A percentile compares a stretch with the other conserved stretches of the same genome.
These are phyloP conservation scores for Zoysia matrella DNA, from an alignment of 202 grass and related monocot species.

Conservation along the genomic window DNA sequence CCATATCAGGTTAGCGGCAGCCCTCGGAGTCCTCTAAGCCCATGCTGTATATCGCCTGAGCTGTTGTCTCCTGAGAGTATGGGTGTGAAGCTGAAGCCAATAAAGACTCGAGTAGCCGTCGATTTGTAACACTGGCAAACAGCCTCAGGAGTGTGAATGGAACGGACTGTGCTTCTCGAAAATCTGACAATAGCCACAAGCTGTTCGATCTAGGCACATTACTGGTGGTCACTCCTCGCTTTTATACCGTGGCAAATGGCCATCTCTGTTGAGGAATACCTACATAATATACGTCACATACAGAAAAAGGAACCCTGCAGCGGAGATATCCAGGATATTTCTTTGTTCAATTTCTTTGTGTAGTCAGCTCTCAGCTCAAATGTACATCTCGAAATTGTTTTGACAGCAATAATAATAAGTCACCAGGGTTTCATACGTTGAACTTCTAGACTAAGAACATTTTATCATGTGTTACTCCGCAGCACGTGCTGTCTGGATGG, in stretches of 20 bases:
- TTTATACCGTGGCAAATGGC: background rate
- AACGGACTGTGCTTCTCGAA: background rate
- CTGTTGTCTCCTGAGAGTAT: constrained; percentile 90
- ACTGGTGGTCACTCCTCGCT: background rate
- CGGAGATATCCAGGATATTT: background rate
- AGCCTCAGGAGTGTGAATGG: constrained; percentile 3
- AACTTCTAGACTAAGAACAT: background rate
- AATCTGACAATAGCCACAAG: background rate
- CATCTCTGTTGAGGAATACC: constrained; percentile 12
- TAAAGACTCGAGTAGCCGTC: constrained; percentile 64
- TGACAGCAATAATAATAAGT: constrained; percentile 31
- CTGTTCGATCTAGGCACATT: background rate
- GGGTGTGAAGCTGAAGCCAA: constrained; percentile 88
- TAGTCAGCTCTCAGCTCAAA: constrained; percentile 33
- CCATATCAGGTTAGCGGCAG: constrained; percentile 64
- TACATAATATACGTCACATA: constrained; percentile 4
- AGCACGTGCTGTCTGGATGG: background rate
- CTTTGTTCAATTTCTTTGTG: constrained; percentile 40
- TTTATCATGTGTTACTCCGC: background rate
- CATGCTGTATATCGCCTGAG: constrained; percentile 74
- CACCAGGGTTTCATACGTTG: background rate
- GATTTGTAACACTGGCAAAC: constrained; percentile 47
- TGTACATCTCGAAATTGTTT: constrained; percentile 47
- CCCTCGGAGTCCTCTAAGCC: constrained; percentile 77
- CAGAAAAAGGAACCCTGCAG: background rate